Evolutionary conservation across 208 protist genomes (phyloP).

Genomic region (Crithidia expoeki): DNA sequence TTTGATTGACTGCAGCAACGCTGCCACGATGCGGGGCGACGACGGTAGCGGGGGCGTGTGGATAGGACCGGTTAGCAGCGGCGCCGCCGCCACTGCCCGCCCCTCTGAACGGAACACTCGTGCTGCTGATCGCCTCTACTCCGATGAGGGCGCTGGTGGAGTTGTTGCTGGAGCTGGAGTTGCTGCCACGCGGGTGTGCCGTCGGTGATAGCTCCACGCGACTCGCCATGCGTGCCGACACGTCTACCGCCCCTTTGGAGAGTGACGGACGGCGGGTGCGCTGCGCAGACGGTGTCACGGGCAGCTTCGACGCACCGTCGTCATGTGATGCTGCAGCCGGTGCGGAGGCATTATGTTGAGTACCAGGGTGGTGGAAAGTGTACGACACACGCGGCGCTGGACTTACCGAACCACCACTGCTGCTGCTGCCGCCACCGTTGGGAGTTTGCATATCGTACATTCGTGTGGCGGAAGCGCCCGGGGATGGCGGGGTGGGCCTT

Average conservation of each 20-base stretch:
- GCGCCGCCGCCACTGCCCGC: background rate
- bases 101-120: background rate
- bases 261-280: conserved; percentile 27
- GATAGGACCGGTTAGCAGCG: background rate
- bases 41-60: conserved; percentile 14
- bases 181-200: conserved; percentile 12
- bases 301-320: background rate
- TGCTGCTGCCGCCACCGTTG: background rate
- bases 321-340: background rate
- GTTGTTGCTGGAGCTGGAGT: conserved; percentile 17
- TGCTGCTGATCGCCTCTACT: background rate
- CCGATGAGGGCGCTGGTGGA: background rate
- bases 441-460: background rate
- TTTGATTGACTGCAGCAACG: conserved; percentile 29
- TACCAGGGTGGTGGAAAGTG: background rate
- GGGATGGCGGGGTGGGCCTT: background rate
- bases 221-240: conserved; percentile 11
- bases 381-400: background rate
- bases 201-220: conserved; percentile 13
- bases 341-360: background rate
- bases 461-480: background rate
- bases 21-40: conserved; percentile 29
- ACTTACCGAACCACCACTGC: background rate
- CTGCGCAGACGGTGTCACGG: background rate
- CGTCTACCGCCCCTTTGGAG: conserved; percentile 21